Percentiles rank a stretch among this genome's conserved stretches.
These are phyloP conservation scores for Plantago ovata DNA, from an alignment of 257 asterid genomes.

Conservation along the genomic window DNA sequence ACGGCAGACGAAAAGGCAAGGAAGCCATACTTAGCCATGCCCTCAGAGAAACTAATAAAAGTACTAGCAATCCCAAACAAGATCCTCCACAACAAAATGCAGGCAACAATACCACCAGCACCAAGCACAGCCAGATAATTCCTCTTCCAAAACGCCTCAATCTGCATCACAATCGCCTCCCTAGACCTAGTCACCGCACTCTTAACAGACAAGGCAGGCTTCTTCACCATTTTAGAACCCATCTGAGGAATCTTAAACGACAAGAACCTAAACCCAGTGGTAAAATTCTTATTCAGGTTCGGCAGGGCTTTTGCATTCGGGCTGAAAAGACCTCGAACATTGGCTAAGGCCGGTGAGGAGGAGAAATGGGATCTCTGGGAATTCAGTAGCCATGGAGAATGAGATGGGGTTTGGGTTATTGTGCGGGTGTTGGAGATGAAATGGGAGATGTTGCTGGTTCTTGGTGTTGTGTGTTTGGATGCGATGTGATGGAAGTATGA, in stretches of 20 bases:
- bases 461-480: slow-evolving; percentile 45
- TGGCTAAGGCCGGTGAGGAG: slow-evolving; percentile 22
- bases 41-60: slow-evolving; percentile 80
- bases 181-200: slow-evolving; percentile 41
- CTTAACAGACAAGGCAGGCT: slow-evolving; percentile 43
- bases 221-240: slow-evolving; percentile 40
- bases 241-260: slow-evolving; percentile 35
- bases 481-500: slow-evolving; percentile 36
- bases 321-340: slow-evolving; percentile 31
- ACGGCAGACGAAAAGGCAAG: slow-evolving; percentile 89
- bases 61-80: slow-evolving; percentile 77
- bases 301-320: slow-evolving; percentile 26
- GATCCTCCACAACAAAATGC: slow-evolving; percentile 87
- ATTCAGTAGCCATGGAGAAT: slow-evolving; percentile 35
- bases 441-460: slow-evolving; percentile 38
- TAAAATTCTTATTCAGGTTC: slow-evolving; percentile 20
- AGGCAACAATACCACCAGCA: slow-evolving; percentile 68
- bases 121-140: slow-evolving; percentile 58
- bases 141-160: slow-evolving; percentile 93
- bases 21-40: slow-evolving; percentile 96
- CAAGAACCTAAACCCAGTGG: slow-evolving; percentile 49
- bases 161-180: slow-evolving; percentile 72
- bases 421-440: slow-evolving; percentile 35
- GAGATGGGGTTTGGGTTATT: slow-evolving; percentile 32
- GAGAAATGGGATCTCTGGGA: slow-evolving; percentile 42